phyloP scores from a whole-genome alignment of 768 basidiomycete species.

The Stropharia rugosoannulata region DNA sequence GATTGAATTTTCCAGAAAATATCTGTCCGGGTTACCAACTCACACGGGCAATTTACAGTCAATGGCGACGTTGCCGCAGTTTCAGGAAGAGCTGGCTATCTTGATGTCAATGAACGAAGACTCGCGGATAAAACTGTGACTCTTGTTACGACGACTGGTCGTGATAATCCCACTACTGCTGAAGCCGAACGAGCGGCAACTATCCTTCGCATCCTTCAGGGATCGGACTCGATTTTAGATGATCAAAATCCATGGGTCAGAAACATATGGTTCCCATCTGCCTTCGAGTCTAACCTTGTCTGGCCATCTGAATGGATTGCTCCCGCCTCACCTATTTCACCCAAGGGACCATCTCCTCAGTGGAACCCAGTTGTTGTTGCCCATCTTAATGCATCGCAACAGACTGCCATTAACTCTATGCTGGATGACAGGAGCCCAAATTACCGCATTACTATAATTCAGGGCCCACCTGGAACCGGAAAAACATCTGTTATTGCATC shows the following conservation, averaged over 20 bases:
- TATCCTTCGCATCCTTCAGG: conserved; percentile 44
- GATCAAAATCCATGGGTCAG: conserved; percentile 45
- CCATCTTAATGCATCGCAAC: conserved; percentile 46
- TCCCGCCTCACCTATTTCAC: not conserved
- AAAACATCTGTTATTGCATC: conserved; percentile 74
- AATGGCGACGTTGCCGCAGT: conserved; percentile 42
- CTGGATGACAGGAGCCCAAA: conserved; percentile 29
- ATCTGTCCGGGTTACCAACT: conserved; percentile 24
- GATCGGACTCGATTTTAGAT: conserved; percentile 28
- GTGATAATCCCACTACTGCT: conserved; percentile 56
- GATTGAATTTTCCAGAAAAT: conserved; percentile 21
- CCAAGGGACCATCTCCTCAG: not conserved
- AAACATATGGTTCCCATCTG: conserved; percentile 45
- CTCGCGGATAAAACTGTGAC: conserved; percentile 31
- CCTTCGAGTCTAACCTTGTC: conserved; percentile 20
- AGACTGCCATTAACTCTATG: conserved; percentile 47
- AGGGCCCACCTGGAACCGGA: conserved; percentile 68
- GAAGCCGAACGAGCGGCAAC: conserved; percentile 45
- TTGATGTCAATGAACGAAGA: conserved; percentile 17
- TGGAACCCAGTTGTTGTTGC: not conserved
- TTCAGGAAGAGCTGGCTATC: conserved; percentile 33
- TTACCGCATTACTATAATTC: conserved; percentile 41
- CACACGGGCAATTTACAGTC: conserved; percentile 34
- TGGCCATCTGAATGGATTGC: conserved; percentile 42
- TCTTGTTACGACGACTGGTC: conserved; percentile 49